Conservation (phyloP, 1,284 basidiomycete genomes). For the Heliocybe sulcata region DNA sequence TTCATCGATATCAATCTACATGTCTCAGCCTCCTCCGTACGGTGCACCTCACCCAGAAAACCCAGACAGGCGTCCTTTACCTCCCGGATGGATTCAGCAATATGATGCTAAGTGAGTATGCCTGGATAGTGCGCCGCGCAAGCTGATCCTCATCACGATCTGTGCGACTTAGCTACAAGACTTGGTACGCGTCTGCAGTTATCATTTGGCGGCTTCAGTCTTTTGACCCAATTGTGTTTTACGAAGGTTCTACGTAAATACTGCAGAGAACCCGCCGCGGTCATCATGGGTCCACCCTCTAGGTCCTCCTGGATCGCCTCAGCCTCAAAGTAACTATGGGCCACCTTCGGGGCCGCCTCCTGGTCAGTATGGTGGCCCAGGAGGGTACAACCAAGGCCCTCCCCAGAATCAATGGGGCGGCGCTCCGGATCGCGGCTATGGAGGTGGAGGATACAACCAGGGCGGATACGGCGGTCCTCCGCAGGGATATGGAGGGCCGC, state of each 20-base stretch:
- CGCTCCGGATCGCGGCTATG: background rate
- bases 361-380: constrained; percentile 17
- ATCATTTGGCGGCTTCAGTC: background rate
- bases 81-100: constrained; percentile 63
- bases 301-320: constrained; percentile 32
- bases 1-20: constrained; percentile 17
- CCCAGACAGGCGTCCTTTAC: constrained; percentile 56
- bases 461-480: constrained; percentile 13
- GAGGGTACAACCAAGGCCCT: constrained; percentile 11
- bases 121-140: constrained; percentile 7
- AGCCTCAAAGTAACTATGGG: constrained; percentile 30
- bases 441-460: constrained; percentile 9
- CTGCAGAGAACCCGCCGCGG: constrained; percentile 46
- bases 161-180: constrained; percentile 42
- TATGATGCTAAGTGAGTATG: constrained; percentile 55
- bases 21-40: constrained; percentile 39
- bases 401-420: constrained; percentile 3
- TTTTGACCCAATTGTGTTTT: background rate
- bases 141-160: constrained; percentile 11
- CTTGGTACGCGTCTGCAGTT: constrained; percentile 41
- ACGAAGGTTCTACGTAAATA: constrained; percentile 68
- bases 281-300: constrained; percentile 62
- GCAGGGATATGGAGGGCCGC: constrained; percentile 18
- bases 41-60: constrained; percentile 29
- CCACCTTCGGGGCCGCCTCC: constrained; percentile 39